Evolutionary conservation across 345 rosid genomes (phyloP), one percentile per base, ranked within the genome.

Genomic region (Triadica sebifera): DNA sequence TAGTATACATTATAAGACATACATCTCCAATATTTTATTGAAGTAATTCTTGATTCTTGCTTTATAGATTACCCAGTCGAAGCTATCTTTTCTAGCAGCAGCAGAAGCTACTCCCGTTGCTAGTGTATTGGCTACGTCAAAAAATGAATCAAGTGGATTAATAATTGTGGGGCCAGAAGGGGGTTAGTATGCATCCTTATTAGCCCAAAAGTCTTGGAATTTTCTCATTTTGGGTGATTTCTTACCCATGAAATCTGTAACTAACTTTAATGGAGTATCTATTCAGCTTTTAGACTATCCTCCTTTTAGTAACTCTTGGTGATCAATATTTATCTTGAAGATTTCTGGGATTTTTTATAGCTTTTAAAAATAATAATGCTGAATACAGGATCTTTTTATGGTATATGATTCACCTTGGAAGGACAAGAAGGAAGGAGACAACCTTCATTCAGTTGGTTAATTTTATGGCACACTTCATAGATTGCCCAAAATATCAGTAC

Each of bases 121-220:
- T 73, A 80, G 63, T 74, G 85, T 81, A 71, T 76, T 89, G 80
- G 71, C 83, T 68, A 85, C 90, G 45, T 53, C 79, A 13, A 75
- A 77, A 67, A 82, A 75, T 46, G 91, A 87, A 78, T 46, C 88
- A 17, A 83, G 86, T 69, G 94, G 97, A 75, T 56, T 92, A 50
- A 83, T 89, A 68, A 83, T 89, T 41, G 83, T 92, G 72, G 91
- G 97, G 79, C 97, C 98, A 65, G 98, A 92, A 83, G 98, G 98
- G 34, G 98, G 98, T 92, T 78, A 79, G 83, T 79, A 59, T 22
- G 12, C 58, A 46, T 63, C 39, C 53, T 34, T 47, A 37, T 61
- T 60, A 15, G 16, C 11, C n/a, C 38, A 12, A 8, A n/a, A 52
- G 3, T 34, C 19, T 19, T 34, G 29, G 17, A 37, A 19, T 34